Base-by-base conservation (phyloP, 495 filamentous ascomycete genomes). In the Aspergillus panamensis region DNA sequence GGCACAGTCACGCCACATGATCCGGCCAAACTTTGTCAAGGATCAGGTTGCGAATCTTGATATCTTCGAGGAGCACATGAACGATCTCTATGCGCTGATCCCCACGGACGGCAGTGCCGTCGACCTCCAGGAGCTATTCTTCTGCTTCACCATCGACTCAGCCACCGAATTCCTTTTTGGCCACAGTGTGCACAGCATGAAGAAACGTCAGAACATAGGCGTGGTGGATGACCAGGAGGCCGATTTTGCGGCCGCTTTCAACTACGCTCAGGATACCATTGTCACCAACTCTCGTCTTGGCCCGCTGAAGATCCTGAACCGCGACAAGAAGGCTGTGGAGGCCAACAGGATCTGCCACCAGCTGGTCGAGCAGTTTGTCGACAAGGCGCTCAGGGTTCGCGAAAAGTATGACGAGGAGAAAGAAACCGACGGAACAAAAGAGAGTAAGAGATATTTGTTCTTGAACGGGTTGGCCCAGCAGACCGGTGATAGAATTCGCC, bases 91-190 rank as follows among this genome's bases (percentile, higher is more conserved):
- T 47, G 47, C 64, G 6, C 20, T 55, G 9, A 62, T 77, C 1
- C 71, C 71, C 4, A 43, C 54, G 6, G 66, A 75, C 48, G 61
- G 66, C 10, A 66, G 67, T 7, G 64, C 72, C 7, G 74, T 86
- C 21, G 82, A 87, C 59, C 67, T 86, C 14, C 77, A 82, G 58
- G 67, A 66, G 1, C 69, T 81, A 2, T 78, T 87, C 51, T 78
- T 78, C 53, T 67, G 69, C 50, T 68, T 84, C 51, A 84, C 82
- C 3, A 78, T 85, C 57, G 84, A 86, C 65, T 78, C 74, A 0
- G 82, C 82, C 6, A 85, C 83, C 3, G 82, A 84, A 37, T 85
- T 86, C 59, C 68, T 86, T 56, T 80, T 81, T 50, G 80, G 80
- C 30, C 71, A 77, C 56, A 76, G 70, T 61, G 59, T 73, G 2